Percentiles rank a stretch among this genome's conserved stretches.
phyloP scores from a whole-genome alignment of 345 rosid species.

The Pelargonium nanum region DNA sequence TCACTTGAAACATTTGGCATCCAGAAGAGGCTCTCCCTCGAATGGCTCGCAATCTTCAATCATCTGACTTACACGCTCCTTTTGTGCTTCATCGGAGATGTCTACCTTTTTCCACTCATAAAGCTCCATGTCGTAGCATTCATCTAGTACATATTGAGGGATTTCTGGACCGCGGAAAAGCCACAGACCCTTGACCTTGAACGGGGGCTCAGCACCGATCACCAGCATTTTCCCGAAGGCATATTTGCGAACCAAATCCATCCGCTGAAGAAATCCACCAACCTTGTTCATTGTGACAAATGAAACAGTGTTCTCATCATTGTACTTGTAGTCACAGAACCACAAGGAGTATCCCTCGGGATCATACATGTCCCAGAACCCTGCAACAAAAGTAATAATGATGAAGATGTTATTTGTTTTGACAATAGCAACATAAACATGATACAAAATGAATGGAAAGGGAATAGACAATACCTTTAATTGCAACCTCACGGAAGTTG shows the following conservation, averaged over 20 bases:
- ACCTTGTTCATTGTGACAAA: slow-evolving; percentile 90
- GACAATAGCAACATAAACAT: neutral
- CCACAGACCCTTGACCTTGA: slow-evolving; percentile 91
- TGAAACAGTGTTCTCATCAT: slow-evolving; percentile 83
- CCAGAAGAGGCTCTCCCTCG: slow-evolving; percentile 85
- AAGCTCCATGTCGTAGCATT: slow-evolving; percentile 95
- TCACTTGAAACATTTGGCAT: slow-evolving; percentile 98
- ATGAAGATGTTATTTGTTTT: no score
- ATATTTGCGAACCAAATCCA: slow-evolving; percentile 93
- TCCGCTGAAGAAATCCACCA: slow-evolving; percentile 85
- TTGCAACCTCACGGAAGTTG: slow-evolving; percentile 93
- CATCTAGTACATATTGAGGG: slow-evolving; percentile 69
- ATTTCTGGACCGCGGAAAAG: slow-evolving; percentile 86
- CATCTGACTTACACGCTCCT: slow-evolving; percentile 91
- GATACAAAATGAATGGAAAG: neutral
- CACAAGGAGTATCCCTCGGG: slow-evolving; percentile 94
- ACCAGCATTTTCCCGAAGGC: slow-evolving; percentile 92
- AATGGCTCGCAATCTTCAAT: slow-evolving; percentile 88
- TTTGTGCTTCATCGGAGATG: slow-evolving; percentile 66
- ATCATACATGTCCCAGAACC: slow-evolving; percentile 99
- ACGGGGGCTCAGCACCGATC: slow-evolving; percentile 67
- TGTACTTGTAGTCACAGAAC: slow-evolving; percentile 97
- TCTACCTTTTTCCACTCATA: slow-evolving; percentile 91
- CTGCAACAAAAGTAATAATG: no score
- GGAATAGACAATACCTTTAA: slow-evolving; percentile 43